These are phyloP conservation scores for Marchantia paleacea DNA, from an alignment of 225 moss, liverwort and hornwort species.

Conservation along the genomic window DNA sequence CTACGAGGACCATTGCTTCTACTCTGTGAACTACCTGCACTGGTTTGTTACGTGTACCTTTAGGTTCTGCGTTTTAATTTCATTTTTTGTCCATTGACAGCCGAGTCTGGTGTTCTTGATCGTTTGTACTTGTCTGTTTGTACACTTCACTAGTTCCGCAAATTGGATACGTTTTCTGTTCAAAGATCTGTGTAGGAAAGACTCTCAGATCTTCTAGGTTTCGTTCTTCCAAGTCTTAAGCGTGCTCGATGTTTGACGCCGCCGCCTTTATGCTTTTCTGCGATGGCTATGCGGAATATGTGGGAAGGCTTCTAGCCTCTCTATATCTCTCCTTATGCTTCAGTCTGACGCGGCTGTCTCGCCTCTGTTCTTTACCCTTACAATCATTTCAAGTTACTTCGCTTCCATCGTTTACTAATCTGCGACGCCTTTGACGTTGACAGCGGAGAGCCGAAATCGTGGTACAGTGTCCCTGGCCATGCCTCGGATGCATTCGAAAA, in stretches of 20 bases:
- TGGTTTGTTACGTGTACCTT: conserved; percentile 39
- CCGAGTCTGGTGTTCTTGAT: not conserved
- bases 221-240: not conserved
- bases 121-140: not conserved
- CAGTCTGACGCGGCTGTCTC: not conserved
- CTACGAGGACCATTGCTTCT: conserved; percentile 97
- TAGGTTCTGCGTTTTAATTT: not conserved
- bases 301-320: not conserved
- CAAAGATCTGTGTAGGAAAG: not conserved
- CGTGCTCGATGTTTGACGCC: conserved; percentile 2
- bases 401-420: not conserved
- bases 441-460: conserved; percentile 94
- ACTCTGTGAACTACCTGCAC: conserved; percentile 91
- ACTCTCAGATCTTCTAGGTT: not conserved
- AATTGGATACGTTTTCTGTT: not conserved
- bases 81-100: not conserved
- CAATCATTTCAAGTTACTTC: not conserved
- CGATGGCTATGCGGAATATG: not conserved
- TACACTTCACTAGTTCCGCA: not conserved
- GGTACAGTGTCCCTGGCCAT: conserved; percentile 94
- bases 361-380: not conserved
- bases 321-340: not conserved
- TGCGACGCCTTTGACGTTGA: conserved; percentile 9
- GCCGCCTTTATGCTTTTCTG: not conserved
- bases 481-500: conserved; percentile 86